phyloP scores from a whole-genome alignment of 2,329 filamentous ascomycete species.

The Botrytis hyacinthi region DNA sequence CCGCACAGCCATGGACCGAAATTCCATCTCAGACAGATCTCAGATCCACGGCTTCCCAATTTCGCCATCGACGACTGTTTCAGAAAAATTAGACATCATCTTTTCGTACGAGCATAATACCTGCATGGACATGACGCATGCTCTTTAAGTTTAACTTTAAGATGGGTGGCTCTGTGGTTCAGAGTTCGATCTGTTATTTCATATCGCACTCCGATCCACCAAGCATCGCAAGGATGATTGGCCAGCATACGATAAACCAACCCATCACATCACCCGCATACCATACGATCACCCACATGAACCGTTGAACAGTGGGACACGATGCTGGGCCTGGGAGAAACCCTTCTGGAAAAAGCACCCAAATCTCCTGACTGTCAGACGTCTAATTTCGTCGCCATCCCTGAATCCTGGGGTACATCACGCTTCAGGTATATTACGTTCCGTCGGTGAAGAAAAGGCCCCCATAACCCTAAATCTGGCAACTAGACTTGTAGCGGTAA shows the following conservation, averaged over 20 bases:
- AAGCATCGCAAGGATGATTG: background rate
- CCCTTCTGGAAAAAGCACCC: background rate
- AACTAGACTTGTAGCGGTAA: background rate
- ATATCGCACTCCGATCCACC: background rate
- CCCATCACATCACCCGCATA: slow-evolving; percentile 5
- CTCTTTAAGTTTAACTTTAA: background rate
- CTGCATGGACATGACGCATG: slow-evolving; percentile 2
- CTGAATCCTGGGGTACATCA: background rate
- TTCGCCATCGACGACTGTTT: background rate
- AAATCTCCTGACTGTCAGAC: background rate
- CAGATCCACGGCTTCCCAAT: background rate
- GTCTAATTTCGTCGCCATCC: slow-evolving; percentile 5
- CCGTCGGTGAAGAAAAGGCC: background rate
- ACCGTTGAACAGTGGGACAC: slow-evolving; percentile 6
- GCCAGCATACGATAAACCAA: background rate
- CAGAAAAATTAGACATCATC: background rate
- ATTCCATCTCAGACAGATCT: background rate
- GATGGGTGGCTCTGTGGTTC: slow-evolving; percentile 2
- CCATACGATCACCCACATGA: slow-evolving; percentile 11
- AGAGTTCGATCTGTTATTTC: background rate
- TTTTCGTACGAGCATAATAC: background rate
- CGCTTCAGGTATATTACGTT: background rate
- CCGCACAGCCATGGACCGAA: background rate
- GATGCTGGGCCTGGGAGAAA: background rate
- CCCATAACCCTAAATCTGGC: background rate